Evolutionary conservation across 495 filamentous ascomycete species (phyloP), one percentile per base, ranked within the genome.

Genomic region (Penicillium riverlandense): DNA sequence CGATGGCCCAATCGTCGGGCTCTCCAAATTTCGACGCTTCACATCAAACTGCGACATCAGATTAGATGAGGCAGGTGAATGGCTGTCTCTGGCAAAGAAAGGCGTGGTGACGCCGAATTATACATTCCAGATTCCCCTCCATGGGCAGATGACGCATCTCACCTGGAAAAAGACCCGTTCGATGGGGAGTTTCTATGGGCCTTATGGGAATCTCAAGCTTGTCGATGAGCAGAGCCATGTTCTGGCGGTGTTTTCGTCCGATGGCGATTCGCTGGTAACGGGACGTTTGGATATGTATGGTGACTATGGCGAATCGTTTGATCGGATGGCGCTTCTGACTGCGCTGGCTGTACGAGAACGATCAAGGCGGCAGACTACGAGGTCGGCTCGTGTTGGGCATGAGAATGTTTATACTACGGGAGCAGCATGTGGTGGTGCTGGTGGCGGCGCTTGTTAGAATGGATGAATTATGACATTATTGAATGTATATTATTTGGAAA

Each of bases 151-250:
- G 11, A 32, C 29, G 5, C 11, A 5, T 4, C 29, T 53, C 1
- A n/a, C 14, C 2, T 53, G 50, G 50, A 45, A 53, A 28, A 53
- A 43, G 30, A 53, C 50, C n/a, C 45, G 38, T 1, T 53, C 50
- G 11, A 38, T 53, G 34, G 50, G 50, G 11, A 43, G 6, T 7
- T 32, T 31, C 14, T 36, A 33, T 8, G 42, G 33, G 30, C 36
- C 41, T 3, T 33, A 48, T 34, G 41, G 41, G 5, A 49, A 53
- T 31, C 37, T 42, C 11, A 53, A 53, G 36, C 27, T 49, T 6
- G 33, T 53, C 1, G 38, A 53, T 31, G 45, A 45, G 30, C 3
- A 39, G 37, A 53, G 29, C 29, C 29, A 45, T 9, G 35, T 45
- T n/a, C 9, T 48, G 2, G 50, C 50, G 1, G 50, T 53, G 8